phyloP scores from a whole-genome alignment of 768 basidiomycete species.

The Russula dissimulans region DNA sequence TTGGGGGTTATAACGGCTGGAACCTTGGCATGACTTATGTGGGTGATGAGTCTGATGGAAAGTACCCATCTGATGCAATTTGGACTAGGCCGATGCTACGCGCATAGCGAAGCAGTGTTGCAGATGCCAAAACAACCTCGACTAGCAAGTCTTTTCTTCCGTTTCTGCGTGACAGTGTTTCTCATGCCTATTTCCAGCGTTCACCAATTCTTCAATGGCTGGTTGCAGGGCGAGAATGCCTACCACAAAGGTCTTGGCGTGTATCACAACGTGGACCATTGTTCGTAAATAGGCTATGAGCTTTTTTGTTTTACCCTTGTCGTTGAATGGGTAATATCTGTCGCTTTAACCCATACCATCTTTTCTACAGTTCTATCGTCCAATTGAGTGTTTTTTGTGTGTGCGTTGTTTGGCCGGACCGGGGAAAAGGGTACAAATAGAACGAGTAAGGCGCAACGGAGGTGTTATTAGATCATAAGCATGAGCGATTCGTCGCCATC shows the following conservation, averaged over 20 bases:
- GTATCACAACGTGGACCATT: slow-evolving; percentile 52
- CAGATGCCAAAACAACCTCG: slow-evolving; percentile 73
- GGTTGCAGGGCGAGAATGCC: slow-evolving; percentile 51
- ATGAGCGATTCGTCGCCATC: slow-evolving; percentile 29
- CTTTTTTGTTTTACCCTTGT: not conserved
- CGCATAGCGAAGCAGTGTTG: slow-evolving; percentile 53
- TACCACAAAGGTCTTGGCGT: slow-evolving; percentile 45
- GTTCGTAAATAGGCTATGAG: not conserved
- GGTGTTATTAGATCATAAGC: not conserved
- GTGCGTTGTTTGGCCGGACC: not conserved
- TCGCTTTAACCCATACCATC: not conserved
- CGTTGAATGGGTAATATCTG: not conserved
- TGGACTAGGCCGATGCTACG: slow-evolving; percentile 42
- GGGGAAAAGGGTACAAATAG: not conserved
- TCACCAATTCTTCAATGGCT: slow-evolving; percentile 65
- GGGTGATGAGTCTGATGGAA: slow-evolving; percentile 17
- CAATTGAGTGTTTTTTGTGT: not conserved
- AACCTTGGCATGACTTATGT: slow-evolving; percentile 47
- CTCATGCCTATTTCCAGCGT: slow-evolving; percentile 33
- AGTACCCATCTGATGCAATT: not conserved
- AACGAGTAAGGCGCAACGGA: not conserved
- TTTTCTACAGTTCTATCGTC: not conserved
- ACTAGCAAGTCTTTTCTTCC: slow-evolving; percentile 49
- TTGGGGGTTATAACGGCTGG: slow-evolving; percentile 81
- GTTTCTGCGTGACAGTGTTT: not conserved